Evolutionary conservation across 1,139 yeast species (phyloP).

Genomic region (Blastobotrys capitulatus): DNA sequence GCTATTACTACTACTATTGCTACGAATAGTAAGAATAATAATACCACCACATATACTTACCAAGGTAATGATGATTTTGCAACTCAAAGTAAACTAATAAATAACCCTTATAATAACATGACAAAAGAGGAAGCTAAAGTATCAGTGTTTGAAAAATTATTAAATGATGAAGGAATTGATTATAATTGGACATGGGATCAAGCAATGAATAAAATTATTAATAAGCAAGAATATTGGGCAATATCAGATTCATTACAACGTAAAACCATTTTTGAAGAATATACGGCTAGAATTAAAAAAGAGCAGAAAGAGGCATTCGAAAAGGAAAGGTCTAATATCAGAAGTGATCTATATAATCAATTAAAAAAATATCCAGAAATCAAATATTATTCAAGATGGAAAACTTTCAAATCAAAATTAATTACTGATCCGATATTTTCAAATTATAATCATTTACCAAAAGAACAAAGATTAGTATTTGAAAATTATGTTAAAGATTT

Average conservation of each 20-base stretch:
- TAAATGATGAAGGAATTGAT: neutral
- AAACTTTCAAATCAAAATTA: constrained; percentile 45
- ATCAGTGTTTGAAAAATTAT: neutral
- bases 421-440: constrained; percentile 59
- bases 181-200: constrained; percentile 61
- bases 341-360: constrained; percentile 49
- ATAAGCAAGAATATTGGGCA: constrained; percentile 65
- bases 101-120: neutral
- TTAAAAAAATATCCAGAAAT: constrained; percentile 41
- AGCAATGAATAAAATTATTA: constrained; percentile 56
- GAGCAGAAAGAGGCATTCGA: constrained; percentile 40
- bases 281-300: constrained; percentile 48
- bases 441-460: constrained; percentile 16
- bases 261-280: constrained; percentile 60
- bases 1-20: neutral
- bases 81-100: neutral
- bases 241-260: constrained; percentile 57
- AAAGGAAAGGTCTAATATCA: constrained; percentile 48
- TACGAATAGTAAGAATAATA: neutral
- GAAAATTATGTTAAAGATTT: constrained; percentile 45
- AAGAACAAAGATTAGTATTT: constrained; percentile 38
- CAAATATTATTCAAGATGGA: constrained; percentile 63
- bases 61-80: too few species aligned
- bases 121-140: neutral
- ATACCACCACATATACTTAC: too few species aligned